phyloP scores from a whole-genome alignment of 768 basidiomycete genomes.

The Crucibulum laeve region DNA sequence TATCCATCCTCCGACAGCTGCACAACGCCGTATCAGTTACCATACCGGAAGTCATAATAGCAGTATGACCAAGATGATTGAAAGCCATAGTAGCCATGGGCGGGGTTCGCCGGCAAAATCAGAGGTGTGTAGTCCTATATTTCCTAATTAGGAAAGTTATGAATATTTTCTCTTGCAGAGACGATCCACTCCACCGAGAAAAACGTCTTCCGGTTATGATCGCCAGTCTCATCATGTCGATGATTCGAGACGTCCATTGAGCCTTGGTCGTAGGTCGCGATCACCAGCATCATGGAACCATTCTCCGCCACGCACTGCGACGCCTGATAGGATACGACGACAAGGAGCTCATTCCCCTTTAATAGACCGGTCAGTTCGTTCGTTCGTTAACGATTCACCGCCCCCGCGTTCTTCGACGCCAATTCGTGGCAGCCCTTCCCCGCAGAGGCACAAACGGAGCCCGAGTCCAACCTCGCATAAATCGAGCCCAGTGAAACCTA shows the following conservation, averaged over 20 bases:
- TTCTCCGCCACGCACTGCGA: constrained; percentile 6
- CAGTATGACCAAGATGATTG: no score
- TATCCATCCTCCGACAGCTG: neutral
- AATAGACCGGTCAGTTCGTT: neutral
- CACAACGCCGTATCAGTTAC: neutral
- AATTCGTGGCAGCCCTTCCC: neutral
- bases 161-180: no score
- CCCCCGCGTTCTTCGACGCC: constrained; percentile 9
- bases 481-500: constrained; percentile 17
- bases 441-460: neutral
- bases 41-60: no score
- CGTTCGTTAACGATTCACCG: neutral
- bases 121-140: no score
- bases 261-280: no score
- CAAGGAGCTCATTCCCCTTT: neutral
- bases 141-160: no score
- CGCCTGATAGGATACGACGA: constrained; percentile 2
- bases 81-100: no score
- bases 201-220: no score
- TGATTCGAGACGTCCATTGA: no score
- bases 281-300: neutral
- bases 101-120: no score
- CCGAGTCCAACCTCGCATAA: neutral
- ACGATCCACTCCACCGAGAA: no score
- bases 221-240: no score